phyloP scores from a whole-genome alignment of 2,329 filamentous ascomycete genomes.

The Talaromyces amestolkiae region DNA sequence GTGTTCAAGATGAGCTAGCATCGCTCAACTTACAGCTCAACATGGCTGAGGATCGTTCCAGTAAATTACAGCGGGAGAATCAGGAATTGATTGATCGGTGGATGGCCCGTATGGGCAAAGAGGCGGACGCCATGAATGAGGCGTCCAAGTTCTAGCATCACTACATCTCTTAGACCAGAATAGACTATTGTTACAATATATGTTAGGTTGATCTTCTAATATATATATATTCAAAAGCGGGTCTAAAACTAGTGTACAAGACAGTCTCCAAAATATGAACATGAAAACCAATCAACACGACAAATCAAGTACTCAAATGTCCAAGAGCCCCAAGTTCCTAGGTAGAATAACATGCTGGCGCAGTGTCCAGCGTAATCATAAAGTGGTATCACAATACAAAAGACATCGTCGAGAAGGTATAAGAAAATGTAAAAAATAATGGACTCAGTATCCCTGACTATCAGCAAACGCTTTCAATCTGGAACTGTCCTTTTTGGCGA shows the following conservation, averaged over 20 bases:
- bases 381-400: conserved; percentile 22
- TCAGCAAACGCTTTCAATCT: conserved; percentile 52
- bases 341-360: background rate
- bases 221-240: background rate
- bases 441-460: conserved; percentile 17
- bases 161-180: conserved; percentile 24
- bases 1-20: conserved; percentile 91
- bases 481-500: conserved; percentile 72
- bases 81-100: conserved; percentile 84
- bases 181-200: background rate
- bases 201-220: background rate
- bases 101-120: conserved; percentile 82
- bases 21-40: conserved; percentile 84
- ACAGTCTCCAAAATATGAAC: background rate
- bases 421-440: background rate
- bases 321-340: background rate
- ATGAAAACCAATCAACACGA: background rate
- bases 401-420: background rate
- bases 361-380: conserved; percentile 17
- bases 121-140: conserved; percentile 83
- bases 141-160: conserved; percentile 44
- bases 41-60: conserved; percentile 72
- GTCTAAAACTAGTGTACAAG: conserved; percentile 12
- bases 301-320: background rate
- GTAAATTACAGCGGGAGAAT: conserved; percentile 76